These are phyloP conservation scores for Stagonosporopsis rhizophila DNA, from an alignment of 2,329 filamentous ascomycete genomes.

Conservation along the genomic window DNA sequence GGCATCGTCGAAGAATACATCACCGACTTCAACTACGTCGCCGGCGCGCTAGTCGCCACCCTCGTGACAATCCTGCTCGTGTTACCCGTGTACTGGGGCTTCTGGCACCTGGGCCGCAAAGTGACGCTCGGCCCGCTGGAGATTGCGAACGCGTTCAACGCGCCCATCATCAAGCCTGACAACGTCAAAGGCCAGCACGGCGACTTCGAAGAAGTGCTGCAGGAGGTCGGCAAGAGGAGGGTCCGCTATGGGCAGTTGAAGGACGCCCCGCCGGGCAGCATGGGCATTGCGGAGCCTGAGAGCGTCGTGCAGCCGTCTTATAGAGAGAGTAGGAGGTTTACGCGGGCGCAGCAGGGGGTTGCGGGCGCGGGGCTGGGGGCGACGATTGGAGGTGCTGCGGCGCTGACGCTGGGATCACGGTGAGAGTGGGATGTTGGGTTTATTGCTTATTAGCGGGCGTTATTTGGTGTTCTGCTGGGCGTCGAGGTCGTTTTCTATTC, in stretches of 20 bases:
- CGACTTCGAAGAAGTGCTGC: constrained; percentile 31
- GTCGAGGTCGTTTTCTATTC: no score
- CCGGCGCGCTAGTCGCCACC: constrained; percentile 39
- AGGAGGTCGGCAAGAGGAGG: constrained; percentile 27
- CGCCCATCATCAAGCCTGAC: constrained; percentile 30
- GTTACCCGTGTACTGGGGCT: constrained; percentile 45
- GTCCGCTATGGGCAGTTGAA: constrained; percentile 31
- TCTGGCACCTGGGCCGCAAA: constrained; percentile 47
- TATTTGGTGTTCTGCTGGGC: not conserved
- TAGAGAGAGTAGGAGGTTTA: constrained; percentile 10
- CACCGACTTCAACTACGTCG: constrained; percentile 39
- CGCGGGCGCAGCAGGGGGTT: constrained; percentile 4
- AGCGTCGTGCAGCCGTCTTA: constrained; percentile 16
- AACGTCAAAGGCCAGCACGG: constrained; percentile 27
- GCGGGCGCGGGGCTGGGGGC: constrained; percentile 8
- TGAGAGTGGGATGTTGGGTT: not conserved
- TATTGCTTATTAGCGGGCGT: not conserved
- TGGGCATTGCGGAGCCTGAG: constrained; percentile 32
- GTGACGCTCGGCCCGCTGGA: constrained; percentile 47
- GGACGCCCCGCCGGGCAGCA: constrained; percentile 26
- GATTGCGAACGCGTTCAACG: constrained; percentile 46
- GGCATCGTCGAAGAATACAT: constrained; percentile 38
- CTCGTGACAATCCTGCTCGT: constrained; percentile 43
- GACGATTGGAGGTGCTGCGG: constrained; percentile 23
- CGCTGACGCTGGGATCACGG: constrained; percentile 13